Evolutionary conservation across 768 basidiomycete genomes (phyloP).

Genomic region (Nidularia pulvinata): DNA sequence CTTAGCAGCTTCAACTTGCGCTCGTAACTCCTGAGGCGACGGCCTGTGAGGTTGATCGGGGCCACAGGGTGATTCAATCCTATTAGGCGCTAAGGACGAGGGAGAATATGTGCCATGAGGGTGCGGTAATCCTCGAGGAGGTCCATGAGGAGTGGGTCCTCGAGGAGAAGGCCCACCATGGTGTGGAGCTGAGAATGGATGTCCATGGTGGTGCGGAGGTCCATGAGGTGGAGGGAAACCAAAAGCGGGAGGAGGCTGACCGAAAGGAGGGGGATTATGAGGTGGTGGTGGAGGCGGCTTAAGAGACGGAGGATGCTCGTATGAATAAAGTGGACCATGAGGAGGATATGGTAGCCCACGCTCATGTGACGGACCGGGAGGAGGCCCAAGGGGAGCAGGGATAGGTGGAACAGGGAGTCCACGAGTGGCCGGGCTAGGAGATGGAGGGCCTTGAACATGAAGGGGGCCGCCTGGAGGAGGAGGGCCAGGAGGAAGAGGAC

Average conservation of each 20-base stretch:
- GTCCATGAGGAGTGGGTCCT: no score
- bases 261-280: neutral
- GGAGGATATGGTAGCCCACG: neutral
- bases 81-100: no score
- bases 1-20: constrained; percentile 66
- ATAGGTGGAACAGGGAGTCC: constrained; percentile 1
- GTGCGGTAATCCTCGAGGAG: no score
- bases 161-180: no score
- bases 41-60: constrained; percentile 10
- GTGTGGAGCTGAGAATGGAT: constrained; percentile 5
- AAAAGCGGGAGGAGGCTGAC: neutral
- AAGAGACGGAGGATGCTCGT: neutral
- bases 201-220: neutral
- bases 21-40: constrained; percentile 34
- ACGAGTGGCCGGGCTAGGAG: neutral
- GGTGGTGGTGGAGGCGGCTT: neutral
- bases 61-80: neutral
- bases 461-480: neutral
- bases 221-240: neutral
- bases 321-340: neutral
- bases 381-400: no score
- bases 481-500: constrained; percentile 1
- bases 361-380: neutral
- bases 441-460: neutral
- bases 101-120: no score